phyloP scores from a whole-genome alignment of 768 basidiomycete species.

The Leccinum arenicola region DNA sequence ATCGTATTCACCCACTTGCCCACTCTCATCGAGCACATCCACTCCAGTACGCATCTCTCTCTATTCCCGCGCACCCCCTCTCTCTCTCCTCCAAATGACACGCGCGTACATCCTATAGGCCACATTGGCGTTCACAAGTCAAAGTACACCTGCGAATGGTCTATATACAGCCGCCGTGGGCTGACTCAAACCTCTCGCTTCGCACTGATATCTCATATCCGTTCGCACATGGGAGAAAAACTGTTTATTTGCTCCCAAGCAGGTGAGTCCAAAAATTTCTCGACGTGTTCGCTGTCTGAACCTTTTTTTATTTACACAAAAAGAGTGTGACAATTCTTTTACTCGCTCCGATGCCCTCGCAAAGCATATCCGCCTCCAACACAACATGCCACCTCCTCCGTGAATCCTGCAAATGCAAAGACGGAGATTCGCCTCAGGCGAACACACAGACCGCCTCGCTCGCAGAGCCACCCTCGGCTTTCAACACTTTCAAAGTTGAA shows the following conservation, averaged over 20 bases:
- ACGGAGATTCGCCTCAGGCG: slow-evolving; percentile 36
- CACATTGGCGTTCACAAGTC: slow-evolving; percentile 85
- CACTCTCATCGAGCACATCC: slow-evolving; percentile 79
- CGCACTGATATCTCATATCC: slow-evolving; percentile 85
- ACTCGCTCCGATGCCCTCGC: slow-evolving; percentile 92
- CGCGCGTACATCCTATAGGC: slow-evolving; percentile 37
- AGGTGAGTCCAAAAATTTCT: slow-evolving; percentile 47
- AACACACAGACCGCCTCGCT: slow-evolving; percentile 17
- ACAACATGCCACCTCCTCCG: slow-evolving; percentile 75
- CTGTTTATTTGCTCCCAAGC: slow-evolving; percentile 82
- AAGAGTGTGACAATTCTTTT: slow-evolving; percentile 97
- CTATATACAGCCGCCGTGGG: slow-evolving; percentile 74
- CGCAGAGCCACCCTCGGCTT: slow-evolving; percentile 34
- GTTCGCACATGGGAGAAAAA: slow-evolving; percentile 93
- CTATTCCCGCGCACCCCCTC: too few relatives aligned
- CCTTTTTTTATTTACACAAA: neutral
- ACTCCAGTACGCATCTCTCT: slow-evolving; percentile 54
- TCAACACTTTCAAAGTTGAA: slow-evolving; percentile 67
- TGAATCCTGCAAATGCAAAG: slow-evolving; percentile 69
- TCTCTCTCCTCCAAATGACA: neutral
- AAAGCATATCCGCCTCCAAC: slow-evolving; percentile 89
- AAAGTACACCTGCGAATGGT: slow-evolving; percentile 88
- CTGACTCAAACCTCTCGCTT: slow-evolving; percentile 86
- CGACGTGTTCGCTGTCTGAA: neutral
- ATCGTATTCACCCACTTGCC: slow-evolving; percentile 68